Evolutionary conservation across 495 filamentous ascomycete genomes (phyloP).

Genomic region (Chlorociboria aeruginascens): DNA sequence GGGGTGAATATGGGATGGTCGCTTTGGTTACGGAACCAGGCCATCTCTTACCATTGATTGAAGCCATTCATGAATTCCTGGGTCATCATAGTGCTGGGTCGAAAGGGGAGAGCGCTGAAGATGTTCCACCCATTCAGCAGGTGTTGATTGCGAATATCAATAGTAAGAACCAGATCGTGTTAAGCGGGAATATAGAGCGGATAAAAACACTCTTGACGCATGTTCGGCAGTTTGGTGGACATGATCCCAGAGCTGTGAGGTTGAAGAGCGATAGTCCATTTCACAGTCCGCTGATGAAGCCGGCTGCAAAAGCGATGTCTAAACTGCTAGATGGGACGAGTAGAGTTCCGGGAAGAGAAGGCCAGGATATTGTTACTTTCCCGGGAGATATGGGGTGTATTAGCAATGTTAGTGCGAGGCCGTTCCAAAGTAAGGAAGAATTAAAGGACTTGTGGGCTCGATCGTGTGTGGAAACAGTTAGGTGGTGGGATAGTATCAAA

Average conservation of each 20-base stretch:
- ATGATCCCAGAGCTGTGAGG: slow-evolving; percentile 80
- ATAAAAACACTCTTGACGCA: slow-evolving; percentile 83
- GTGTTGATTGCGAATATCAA: slow-evolving; percentile 93
- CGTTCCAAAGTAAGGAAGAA: slow-evolving; percentile 60
- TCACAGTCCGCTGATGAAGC: slow-evolving; percentile 86
- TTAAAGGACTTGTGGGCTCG: slow-evolving; percentile 65
- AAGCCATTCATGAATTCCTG: slow-evolving; percentile 69
- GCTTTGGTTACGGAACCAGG: slow-evolving; percentile 77
- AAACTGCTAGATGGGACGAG: slow-evolving; percentile 44
- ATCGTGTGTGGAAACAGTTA: slow-evolving; percentile 76
- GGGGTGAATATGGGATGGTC: slow-evolving; percentile 85
- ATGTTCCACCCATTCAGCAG: slow-evolving; percentile 64
- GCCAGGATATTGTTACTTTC: slow-evolving; percentile 49
- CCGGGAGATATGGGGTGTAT: slow-evolving; percentile 66
- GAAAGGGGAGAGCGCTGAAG: slow-evolving; percentile 52
- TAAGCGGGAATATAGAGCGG: slow-evolving; percentile 74
- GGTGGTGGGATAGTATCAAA: slow-evolving; percentile 86
- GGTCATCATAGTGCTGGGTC: slow-evolving; percentile 49
- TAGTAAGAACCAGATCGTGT: slow-evolving; percentile 88
- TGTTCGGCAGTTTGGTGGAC: slow-evolving; percentile 81
- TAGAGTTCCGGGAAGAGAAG: slow-evolving; percentile 29
- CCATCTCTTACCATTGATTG: slow-evolving; percentile 54
- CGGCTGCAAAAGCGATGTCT: slow-evolving; percentile 62
- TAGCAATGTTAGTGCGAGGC: slow-evolving; percentile 72
- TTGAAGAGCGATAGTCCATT: slow-evolving; percentile 88